These are phyloP conservation scores for Dimocarpus longan DNA, from an alignment of 345 rosid genomes.

Conservation along the genomic window DNA sequence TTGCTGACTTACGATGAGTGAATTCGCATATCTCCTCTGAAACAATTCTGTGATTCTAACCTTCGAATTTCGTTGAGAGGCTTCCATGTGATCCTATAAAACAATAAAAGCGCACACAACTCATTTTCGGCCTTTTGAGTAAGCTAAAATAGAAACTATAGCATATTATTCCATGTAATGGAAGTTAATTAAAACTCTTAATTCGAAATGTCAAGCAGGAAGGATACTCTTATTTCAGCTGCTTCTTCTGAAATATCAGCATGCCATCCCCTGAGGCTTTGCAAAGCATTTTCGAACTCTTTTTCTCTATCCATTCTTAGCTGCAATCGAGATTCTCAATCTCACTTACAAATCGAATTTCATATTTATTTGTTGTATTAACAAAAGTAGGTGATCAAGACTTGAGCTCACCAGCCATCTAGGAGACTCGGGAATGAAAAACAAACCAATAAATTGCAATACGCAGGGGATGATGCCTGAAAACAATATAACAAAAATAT, in stretches of 20 bases:
- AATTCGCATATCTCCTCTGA: slow-evolving; percentile 48
- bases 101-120: neutral
- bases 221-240: slow-evolving; percentile 23
- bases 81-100: slow-evolving; percentile 43
- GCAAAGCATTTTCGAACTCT: slow-evolving; percentile 47
- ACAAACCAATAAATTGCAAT: slow-evolving; percentile 35
- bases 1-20: slow-evolving; percentile 46
- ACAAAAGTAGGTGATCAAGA: neutral
- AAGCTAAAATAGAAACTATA: neutral
- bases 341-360: neutral
- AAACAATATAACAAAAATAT: neutral
- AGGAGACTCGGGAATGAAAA: slow-evolving; percentile 56
- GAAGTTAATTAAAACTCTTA: neutral
- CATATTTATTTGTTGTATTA: neutral
- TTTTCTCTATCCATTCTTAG: slow-evolving; percentile 44
- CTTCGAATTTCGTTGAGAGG: slow-evolving; percentile 32
- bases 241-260: slow-evolving; percentile 53
- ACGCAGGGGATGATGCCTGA: slow-evolving; percentile 41
- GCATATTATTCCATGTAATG: too few species aligned
- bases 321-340: slow-evolving; percentile 23
- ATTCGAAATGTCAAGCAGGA: neutral
- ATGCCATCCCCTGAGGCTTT: slow-evolving; percentile 48
- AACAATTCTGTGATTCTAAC: slow-evolving; percentile 48
- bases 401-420: slow-evolving; percentile 51
- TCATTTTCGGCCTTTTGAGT: neutral